Conservation (phyloP, 805 yeast genomes). For the Grigorovia yakushimaensis region DNA sequence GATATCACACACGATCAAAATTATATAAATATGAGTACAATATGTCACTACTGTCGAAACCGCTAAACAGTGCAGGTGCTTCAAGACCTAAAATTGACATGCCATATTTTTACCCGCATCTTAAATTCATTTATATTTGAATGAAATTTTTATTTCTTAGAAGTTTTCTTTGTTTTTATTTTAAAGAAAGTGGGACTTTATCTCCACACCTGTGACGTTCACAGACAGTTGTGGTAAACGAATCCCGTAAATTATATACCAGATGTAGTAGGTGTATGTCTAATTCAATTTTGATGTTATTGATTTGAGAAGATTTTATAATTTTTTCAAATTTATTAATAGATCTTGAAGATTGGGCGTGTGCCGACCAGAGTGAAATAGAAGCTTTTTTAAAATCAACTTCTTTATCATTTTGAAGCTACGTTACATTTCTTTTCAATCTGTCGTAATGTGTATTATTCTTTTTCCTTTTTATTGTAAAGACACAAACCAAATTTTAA, state of each 20-base stretch:
- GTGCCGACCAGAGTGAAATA: conserved; percentile 22
- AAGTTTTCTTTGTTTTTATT: background rate
- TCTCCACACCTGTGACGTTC: conserved; percentile 37
- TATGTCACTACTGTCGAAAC: background rate
- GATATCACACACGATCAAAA: too few species aligned
- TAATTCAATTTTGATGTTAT: background rate
- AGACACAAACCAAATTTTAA: too few species aligned
- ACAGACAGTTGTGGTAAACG: conserved; percentile 44
- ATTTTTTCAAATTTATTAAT: background rate
- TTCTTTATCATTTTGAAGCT: conserved; percentile 27
- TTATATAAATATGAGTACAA: too few species aligned
- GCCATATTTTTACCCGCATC: background rate
- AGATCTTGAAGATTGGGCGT: conserved; percentile 7
- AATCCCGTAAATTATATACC: conserved; percentile 36
- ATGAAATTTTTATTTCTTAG: background rate
- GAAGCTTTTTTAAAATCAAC: conserved; percentile 7
- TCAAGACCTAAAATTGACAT: background rate
- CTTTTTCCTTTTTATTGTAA: too few species aligned
- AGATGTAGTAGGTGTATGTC: conserved; percentile 5
- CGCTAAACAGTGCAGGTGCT: background rate
- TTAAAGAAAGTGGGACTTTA: conserved; percentile 30
- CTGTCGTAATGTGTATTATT: background rate
- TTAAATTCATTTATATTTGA: background rate
- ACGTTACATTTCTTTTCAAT: conserved; percentile 18
- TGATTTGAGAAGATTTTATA: conserved; percentile 6